Evolutionary conservation across 768 basidiomycete genomes (phyloP).

Genomic region (Amanita exitialis): DNA sequence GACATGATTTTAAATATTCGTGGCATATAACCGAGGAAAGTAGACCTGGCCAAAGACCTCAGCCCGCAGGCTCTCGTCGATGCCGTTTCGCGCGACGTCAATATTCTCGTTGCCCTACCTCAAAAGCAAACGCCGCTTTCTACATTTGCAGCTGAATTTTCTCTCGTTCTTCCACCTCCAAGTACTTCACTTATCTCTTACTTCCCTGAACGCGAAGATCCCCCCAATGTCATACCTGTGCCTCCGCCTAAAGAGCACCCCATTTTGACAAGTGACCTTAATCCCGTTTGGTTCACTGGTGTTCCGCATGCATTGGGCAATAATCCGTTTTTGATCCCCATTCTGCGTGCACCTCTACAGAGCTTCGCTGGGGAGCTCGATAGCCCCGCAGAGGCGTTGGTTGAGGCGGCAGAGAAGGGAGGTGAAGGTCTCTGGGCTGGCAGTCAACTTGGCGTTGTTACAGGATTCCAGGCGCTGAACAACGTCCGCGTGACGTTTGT

Average conservation of each 20-base stretch:
- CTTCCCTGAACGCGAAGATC: conserved; percentile 66
- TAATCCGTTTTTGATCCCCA: conserved; percentile 75
- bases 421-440: conserved; percentile 84
- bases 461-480: conserved; percentile 79
- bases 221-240: conserved; percentile 58
- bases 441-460: conserved; percentile 63
- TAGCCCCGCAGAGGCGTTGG: conserved; percentile 50
- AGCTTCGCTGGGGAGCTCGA: conserved; percentile 70
- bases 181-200: conserved; percentile 80
- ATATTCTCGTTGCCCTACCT: conserved; percentile 78
- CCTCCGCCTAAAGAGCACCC: conserved; percentile 30
- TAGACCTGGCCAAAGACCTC: conserved; percentile 66
- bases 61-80: conserved; percentile 73
- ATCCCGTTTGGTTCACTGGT: conserved; percentile 73
- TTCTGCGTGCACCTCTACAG: conserved; percentile 68
- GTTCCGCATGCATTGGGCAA: conserved; percentile 51
- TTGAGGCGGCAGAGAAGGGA: conserved; percentile 63
- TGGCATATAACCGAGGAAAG: not conserved
- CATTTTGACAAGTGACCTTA: conserved; percentile 35
- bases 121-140: conserved; percentile 64
- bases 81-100: conserved; percentile 61
- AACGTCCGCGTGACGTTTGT: conserved; percentile 74
- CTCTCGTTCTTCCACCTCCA: conserved; percentile 78
- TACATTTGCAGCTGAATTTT: conserved; percentile 85
- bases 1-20: not conserved